Evolutionary conservation across 306 rosid genomes (phyloP), one percentile per base, ranked within the genome.

Genomic region (Clitoria ternatea): DNA sequence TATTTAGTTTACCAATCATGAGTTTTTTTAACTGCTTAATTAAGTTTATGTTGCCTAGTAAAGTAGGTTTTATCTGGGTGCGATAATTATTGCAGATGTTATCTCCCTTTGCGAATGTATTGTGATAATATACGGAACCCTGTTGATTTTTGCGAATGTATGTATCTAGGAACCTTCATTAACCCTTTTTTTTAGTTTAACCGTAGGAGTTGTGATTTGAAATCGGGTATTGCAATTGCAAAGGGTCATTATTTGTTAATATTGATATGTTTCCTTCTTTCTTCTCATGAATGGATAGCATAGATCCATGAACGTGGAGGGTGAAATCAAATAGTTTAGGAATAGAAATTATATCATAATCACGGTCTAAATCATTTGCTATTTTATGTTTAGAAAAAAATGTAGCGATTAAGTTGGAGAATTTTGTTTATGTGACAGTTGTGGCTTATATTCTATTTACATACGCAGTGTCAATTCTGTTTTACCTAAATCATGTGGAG

Each of bases 401-500:
- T 42, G 35, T 33, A 30, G 22, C 36, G 35, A 9, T 32, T 35
- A 36, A 44, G 18, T 62, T 43, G 17, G 72, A 54, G 62, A 63
- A 26, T 54, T 42, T 42, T 45, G 14, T 54, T 44, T 14, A 39
- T 22, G 14, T 7, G 4, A 32, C 57, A 49, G 62, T 30, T 64
- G 37, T 47, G 24, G 45, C 52, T 70, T 55, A 84, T 62, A 53
- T 17, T 42, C 30, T 39, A 60, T 66, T 66, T 75, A 40, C 26
- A 6, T 65, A 32, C 76, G 77, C 84, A 83, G 87, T 36, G 44
- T 48, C 10, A 44, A 4, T 56, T 71, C 49, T 11, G 45, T 17
- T 47, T 81, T 78, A 13, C 69, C 65, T 61, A 7, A 55, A 79
- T 52, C 45, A 94, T 90, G 99, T 94, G 99, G 99, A 91, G 82